Evolutionary conservation across 1,284 basidiomycete species (phyloP), one percentile per base, ranked within the genome.

Genomic region (Fomitopsis pinicola): DNA sequence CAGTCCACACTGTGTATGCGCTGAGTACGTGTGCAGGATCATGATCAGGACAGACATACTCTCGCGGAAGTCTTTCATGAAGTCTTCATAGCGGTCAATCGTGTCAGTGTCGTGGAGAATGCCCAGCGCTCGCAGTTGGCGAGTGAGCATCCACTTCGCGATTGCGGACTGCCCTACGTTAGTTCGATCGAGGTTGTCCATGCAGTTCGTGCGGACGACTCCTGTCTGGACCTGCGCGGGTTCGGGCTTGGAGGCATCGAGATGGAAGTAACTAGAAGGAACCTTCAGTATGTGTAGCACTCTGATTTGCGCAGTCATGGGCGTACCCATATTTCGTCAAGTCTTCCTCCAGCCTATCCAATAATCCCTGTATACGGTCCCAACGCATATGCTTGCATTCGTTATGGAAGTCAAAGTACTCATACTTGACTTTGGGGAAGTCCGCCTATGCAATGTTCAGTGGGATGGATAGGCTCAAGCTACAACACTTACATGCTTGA

Each of bases 391-490:
- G 85, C 73, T 89, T 93, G 82, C 97, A 98, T 76, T 98, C 95
- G 68, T 87, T 89, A 76, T 98, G 97, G 80, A 99, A 99, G 75
- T 99, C 97, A 73, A 97, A 99, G 80, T 98, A 98, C 64, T 92
- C 83, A 73, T 99, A 99, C 71, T 88, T 88, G 57, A 95, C 88
- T 55, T 85, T 79, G 5, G 86, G 80, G 38, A 89, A 68, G 64
- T 84, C 81, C 57, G 87, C 75, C 89, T 91, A 55, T 5, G 65
- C 40, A 62, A 5, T 55, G 35, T 68, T 56, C 59, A 58, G 28
- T 35, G 33, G 36, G 44, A 42, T 42, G 48, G 35, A n/a, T 36
- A 63, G 38, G 62, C 26, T 59, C 33, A 6, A 42, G 40, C 22
- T 14, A 8, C 35, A 35, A 40, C 26, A 60, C 69, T 55, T 54